phyloP scores from a whole-genome alignment of 2,329 filamentous ascomycete species.

The Aspergillus arachidicola region DNA sequence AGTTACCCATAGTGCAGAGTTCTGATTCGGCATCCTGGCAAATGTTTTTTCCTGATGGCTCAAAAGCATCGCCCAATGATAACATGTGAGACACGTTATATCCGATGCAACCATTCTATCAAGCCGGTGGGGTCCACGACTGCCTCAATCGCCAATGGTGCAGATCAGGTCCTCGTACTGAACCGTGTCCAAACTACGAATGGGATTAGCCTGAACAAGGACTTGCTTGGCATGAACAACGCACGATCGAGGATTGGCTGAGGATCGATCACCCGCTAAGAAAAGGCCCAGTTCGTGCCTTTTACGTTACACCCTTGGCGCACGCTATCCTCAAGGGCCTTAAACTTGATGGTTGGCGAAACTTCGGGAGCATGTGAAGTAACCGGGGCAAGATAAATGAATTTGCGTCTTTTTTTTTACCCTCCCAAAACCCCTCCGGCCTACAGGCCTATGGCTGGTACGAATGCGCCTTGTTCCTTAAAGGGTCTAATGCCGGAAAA shows the following conservation, averaged over 20 bases:
- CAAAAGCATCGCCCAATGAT: slow-evolving; percentile 10
- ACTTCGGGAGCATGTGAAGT: slow-evolving; percentile 12
- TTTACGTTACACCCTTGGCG: slow-evolving; percentile 5
- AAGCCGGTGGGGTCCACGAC: slow-evolving; percentile 10
- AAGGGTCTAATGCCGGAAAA: slow-evolving; percentile 5
- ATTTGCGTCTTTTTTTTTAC: slow-evolving; percentile 7
- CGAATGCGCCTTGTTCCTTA: slow-evolving; percentile 4
- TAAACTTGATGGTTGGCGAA: not conserved
- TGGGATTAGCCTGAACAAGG: not conserved
- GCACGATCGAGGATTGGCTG: slow-evolving; percentile 3
- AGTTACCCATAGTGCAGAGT: not conserved
- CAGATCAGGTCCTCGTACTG: slow-evolving; percentile 8
- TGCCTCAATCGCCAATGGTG: slow-evolving; percentile 7
- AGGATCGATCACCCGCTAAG: slow-evolving; percentile 3
- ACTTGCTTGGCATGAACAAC: slow-evolving; percentile 4
- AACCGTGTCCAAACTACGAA: not conserved
- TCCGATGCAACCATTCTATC: slow-evolving; percentile 22
- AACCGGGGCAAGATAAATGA: slow-evolving; percentile 8
- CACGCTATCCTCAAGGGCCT: not conserved
- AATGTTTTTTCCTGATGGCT: slow-evolving; percentile 1
- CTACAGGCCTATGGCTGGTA: not conserved
- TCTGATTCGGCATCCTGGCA: not conserved
- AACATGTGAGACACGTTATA: slow-evolving; percentile 20
- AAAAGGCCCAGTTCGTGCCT: slow-evolving; percentile 3
- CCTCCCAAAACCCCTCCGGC: not conserved